A percentile compares a stretch with the other conserved stretches of the same genome.
phyloP scores from a whole-genome alignment of 352 stramenopile species.

The Plasmopara halstedii region DNA sequence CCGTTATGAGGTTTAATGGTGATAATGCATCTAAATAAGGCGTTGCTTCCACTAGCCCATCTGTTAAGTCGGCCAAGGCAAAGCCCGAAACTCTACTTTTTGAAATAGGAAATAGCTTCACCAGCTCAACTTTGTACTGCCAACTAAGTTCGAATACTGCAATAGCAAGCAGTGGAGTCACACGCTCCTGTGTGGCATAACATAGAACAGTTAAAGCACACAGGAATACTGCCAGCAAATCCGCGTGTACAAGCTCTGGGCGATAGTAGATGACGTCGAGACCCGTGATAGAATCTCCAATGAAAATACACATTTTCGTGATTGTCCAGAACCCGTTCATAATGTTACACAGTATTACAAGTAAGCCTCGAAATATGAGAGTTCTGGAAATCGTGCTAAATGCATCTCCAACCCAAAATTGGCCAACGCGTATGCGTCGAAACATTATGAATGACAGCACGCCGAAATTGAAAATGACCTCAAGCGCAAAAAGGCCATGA shows the following conservation, averaged over 20 bases:
- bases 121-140: slow-evolving; percentile 6
- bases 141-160: slow-evolving; percentile 19
- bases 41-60: slow-evolving; percentile 5
- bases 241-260: slow-evolving; percentile 20
- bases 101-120: slow-evolving; percentile 8
- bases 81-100: slow-evolving; percentile 6
- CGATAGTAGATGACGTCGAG: slow-evolving; percentile 20
- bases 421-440: slow-evolving; percentile 15
- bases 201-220: slow-evolving; percentile 12
- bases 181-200: slow-evolving; percentile 10
- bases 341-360: slow-evolving; percentile 20
- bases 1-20: slow-evolving; percentile 16
- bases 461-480: slow-evolving; percentile 16
- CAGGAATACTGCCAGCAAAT: slow-evolving; percentile 30
- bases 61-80: slow-evolving; percentile 2
- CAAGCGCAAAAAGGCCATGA: slow-evolving; percentile 20
- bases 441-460: slow-evolving; percentile 26
- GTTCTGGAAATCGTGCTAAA: slow-evolving; percentile 26
- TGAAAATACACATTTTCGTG: slow-evolving; percentile 18
- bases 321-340: slow-evolving; percentile 32
- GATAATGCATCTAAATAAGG: slow-evolving; percentile 9
- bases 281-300: slow-evolving; percentile 9
- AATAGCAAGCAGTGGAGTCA: slow-evolving; percentile 25
- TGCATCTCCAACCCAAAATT: slow-evolving; percentile 34
- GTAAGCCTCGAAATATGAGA: slow-evolving; percentile 21